Percentiles rank a stretch among this genome's conserved stretches.
These are phyloP conservation scores for Citrus sp. DNA, from an alignment of 345 rosid species.

Conservation along the genomic window DNA sequence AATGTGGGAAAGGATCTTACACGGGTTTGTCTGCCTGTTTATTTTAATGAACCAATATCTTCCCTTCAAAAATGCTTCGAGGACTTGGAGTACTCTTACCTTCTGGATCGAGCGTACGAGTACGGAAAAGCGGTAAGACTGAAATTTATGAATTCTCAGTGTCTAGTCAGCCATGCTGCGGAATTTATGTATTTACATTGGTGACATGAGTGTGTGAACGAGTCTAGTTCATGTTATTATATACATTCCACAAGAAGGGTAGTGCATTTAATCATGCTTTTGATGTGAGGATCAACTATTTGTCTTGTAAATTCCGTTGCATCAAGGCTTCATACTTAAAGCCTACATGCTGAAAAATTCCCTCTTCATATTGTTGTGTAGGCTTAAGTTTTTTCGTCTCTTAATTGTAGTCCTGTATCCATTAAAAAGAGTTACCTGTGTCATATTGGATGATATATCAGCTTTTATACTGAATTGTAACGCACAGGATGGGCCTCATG, in stretches of 20 bases:
- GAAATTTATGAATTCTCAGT: background rate
- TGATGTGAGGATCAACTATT: background rate
- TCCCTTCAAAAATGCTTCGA: slow-evolving; percentile 97
- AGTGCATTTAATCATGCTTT: background rate
- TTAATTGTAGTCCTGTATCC: background rate
- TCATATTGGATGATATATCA: background rate
- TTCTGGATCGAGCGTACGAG: slow-evolving; percentile 80
- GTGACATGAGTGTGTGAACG: background rate
- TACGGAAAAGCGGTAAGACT: slow-evolving; percentile 76
- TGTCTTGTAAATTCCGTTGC: background rate
- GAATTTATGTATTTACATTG: background rate
- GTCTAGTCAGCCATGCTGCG: background rate
- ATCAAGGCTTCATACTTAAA: background rate
- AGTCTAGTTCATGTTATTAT: background rate
- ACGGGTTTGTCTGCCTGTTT: slow-evolving; percentile 96
- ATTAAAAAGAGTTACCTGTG: background rate
- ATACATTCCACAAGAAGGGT: background rate
- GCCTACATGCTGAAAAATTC: background rate
- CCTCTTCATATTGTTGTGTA: background rate
- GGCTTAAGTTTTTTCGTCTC: background rate
- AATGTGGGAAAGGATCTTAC: slow-evolving; percentile 97
- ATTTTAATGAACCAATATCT: slow-evolving; percentile 95
- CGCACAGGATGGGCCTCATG: background rate
- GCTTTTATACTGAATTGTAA: background rate
- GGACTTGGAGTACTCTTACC: slow-evolving; percentile 93